Percentiles rank a stretch among this genome's conserved stretches.
phyloP scores from a whole-genome alignment of 2,329 filamentous ascomycete genomes.

The Phyllosticta citriasiana region DNA sequence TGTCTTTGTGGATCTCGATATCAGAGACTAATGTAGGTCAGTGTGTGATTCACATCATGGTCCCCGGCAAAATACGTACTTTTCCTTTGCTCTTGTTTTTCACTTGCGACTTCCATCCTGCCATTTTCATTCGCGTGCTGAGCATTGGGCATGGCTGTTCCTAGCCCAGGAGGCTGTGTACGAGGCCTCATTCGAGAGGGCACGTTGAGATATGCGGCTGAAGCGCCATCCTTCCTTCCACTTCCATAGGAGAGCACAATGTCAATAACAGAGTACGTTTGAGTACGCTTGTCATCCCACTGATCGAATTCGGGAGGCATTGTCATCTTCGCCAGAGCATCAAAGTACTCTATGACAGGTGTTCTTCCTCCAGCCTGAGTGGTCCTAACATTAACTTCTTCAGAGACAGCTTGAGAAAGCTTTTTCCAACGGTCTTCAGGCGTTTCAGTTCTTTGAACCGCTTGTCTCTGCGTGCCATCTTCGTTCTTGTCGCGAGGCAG shows the following conservation, averaged over 20 bases:
- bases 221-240: conserved; percentile 3
- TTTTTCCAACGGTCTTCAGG: conserved; percentile 26
- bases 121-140: neutral
- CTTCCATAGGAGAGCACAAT: conserved; percentile 17
- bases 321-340: conserved; percentile 24
- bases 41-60: neutral
- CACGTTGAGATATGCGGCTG: neutral
- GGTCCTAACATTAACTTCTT: conserved; percentile 27
- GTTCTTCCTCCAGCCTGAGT: conserved; percentile 20
- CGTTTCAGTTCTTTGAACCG: conserved; percentile 3
- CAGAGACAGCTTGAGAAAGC: conserved; percentile 20
- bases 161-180: neutral
- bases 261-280: conserved; percentile 29
- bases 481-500: conserved; percentile 18
- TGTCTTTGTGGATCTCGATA: neutral
- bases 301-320: conserved; percentile 26
- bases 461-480: conserved; percentile 15
- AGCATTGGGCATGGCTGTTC: neutral
- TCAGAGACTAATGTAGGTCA: neutral
- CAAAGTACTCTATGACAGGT: conserved; percentile 29
- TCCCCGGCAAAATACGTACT: neutral
- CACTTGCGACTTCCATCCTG: neutral
- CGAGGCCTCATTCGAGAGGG: neutral
- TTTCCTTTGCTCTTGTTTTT: neutral
- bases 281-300: conserved; percentile 22